A percentile compares a stretch with the other conserved stretches of the same genome.
These are phyloP conservation scores for Phytopythium oedochilum DNA, from an alignment of 352 stramenopile genomes.

Conservation along the genomic window DNA sequence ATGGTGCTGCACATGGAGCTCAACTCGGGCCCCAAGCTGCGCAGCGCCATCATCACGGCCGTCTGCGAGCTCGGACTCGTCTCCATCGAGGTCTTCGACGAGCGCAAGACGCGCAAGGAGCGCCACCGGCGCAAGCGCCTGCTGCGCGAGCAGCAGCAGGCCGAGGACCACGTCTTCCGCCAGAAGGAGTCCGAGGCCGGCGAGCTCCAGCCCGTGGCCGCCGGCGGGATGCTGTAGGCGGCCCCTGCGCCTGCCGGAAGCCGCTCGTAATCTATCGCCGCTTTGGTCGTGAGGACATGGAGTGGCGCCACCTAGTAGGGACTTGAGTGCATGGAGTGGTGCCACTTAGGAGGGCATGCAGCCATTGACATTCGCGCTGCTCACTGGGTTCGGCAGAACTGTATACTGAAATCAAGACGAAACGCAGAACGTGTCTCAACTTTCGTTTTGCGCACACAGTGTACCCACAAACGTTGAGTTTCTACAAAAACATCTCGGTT, in stretches of 20 bases:
- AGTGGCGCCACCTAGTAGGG: too few species aligned
- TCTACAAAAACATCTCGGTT: too few species aligned
- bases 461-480: too few species aligned
- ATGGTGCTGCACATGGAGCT: slow-evolving; percentile 56
- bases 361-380: too few species aligned
- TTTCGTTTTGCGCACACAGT: too few species aligned
- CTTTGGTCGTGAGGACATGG: too few species aligned
- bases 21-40: slow-evolving; percentile 53
- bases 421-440: too few species aligned
- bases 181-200: slow-evolving; percentile 25
- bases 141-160: slow-evolving; percentile 37
- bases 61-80: slow-evolving; percentile 67
- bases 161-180: slow-evolving; percentile 13
- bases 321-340: too few species aligned
- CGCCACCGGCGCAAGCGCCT: slow-evolving; percentile 55
- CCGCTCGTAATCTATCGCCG: background rate
- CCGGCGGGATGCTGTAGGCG: slow-evolving; percentile 30
- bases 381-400: too few species aligned
- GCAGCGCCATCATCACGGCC: slow-evolving; percentile 50
- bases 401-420: too few species aligned
- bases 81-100: slow-evolving; percentile 68
- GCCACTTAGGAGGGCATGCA: too few species aligned
- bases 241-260: background rate
- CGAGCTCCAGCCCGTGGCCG: slow-evolving; percentile 13
- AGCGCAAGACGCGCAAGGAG: slow-evolving; percentile 50